A percentile compares a stretch with the other conserved stretches of the same genome.
Conservation (phyloP, 306 rosid species). For the Elaeagnus macrophylla region DNA sequence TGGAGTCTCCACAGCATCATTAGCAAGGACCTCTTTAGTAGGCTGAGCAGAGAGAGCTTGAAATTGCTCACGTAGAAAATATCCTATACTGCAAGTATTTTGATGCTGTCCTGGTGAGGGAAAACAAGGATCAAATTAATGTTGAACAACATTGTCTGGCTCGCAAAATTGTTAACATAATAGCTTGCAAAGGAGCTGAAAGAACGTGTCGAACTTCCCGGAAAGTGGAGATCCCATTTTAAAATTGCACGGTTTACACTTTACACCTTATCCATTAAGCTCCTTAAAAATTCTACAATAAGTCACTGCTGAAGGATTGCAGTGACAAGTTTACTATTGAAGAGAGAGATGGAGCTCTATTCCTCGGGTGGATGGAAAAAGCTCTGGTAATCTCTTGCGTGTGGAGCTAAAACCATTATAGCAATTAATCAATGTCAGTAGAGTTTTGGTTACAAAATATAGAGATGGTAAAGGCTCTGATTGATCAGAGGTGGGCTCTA, state of each 20-base stretch:
- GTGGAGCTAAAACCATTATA: constrained; percentile 45
- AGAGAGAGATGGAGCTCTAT: constrained; percentile 65
- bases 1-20: too few relatives aligned
- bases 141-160: constrained; percentile 93
- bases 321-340: constrained; percentile 59
- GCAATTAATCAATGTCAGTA: constrained; percentile 2
- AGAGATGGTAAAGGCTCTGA: too few relatives aligned
- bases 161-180: constrained; percentile 67
- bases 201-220: constrained; percentile 70
- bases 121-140: constrained; percentile 58
- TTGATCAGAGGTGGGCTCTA: too few relatives aligned
- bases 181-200: constrained; percentile 83
- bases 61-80: too few relatives aligned
- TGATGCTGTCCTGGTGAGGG: constrained; percentile 60
- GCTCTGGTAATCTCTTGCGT: constrained; percentile 60
- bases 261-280: constrained; percentile 60
- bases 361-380: constrained; percentile 71
- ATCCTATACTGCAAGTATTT: too few relatives aligned
- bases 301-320: constrained; percentile 54
- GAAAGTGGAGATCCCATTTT: constrained; percentile 69
- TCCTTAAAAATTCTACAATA: constrained; percentile 57
- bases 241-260: constrained; percentile 69
- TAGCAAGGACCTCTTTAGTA: too few relatives aligned
- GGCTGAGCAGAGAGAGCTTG: too few relatives aligned
- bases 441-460: neutral